Evolutionary conservation across 1,284 basidiomycete species (phyloP).

Genomic region (Entoloma clypeatum): DNA sequence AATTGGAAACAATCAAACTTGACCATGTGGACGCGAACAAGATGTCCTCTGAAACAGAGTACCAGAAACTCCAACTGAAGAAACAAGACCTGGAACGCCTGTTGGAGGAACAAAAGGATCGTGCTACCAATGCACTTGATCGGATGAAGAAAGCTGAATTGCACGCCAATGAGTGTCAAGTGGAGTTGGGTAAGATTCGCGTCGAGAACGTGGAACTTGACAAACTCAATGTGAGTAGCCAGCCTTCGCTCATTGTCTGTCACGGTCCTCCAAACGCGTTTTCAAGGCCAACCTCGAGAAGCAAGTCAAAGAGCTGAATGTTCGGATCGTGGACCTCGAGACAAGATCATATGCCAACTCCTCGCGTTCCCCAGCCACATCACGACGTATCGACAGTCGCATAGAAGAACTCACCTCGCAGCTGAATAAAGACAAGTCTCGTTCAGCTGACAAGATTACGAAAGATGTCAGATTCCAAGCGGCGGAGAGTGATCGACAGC

Average conservation of each 20-base stretch:
- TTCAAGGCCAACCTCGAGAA: constrained; percentile 75
- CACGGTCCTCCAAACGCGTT: constrained; percentile 6
- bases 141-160: constrained; percentile 78
- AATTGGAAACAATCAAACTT: constrained; percentile 75
- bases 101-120: constrained; percentile 74
- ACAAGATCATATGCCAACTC: constrained; percentile 67
- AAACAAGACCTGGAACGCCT: constrained; percentile 79
- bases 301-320: constrained; percentile 77
- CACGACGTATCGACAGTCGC: constrained; percentile 59
- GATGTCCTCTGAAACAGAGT: constrained; percentile 68
- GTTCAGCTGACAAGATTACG: constrained; percentile 48
- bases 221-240: constrained; percentile 63
- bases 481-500: constrained; percentile 59
- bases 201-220: constrained; percentile 79
- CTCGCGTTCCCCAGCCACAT: constrained; percentile 52
- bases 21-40: constrained; percentile 69
- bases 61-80: constrained; percentile 71
- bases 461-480: constrained; percentile 53
- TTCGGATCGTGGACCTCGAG: constrained; percentile 78
- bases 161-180: constrained; percentile 70
- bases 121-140: constrained; percentile 67
- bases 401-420: constrained; percentile 71
- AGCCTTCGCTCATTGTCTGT: background rate
- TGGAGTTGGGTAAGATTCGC: constrained; percentile 70
- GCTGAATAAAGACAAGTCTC: constrained; percentile 48